Conservation (phyloP, 768 basidiomycete genomes). For the Basidioascus undulatus region DNA sequence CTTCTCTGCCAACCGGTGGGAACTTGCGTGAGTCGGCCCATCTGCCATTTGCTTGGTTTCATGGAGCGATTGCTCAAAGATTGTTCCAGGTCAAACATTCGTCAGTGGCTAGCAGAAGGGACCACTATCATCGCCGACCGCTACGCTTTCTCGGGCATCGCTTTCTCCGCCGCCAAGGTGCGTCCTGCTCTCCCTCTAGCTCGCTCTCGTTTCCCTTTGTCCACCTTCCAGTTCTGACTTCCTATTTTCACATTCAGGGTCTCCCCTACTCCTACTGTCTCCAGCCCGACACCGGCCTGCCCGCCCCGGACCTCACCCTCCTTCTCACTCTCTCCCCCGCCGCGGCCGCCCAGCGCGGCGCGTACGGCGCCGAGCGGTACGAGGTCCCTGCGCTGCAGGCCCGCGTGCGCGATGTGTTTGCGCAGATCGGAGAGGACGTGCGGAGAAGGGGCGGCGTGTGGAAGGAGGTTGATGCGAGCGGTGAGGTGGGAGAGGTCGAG, state of each 20-base stretch:
- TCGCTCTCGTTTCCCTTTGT: not conserved
- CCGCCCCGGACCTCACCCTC: constrained; percentile 63
- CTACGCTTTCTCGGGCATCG: constrained; percentile 89
- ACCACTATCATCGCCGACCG: constrained; percentile 67
- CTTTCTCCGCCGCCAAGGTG: constrained; percentile 36
- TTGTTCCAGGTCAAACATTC: constrained; percentile 26
- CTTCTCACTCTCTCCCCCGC: constrained; percentile 66
- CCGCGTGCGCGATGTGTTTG: constrained; percentile 36
- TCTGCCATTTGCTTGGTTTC: not conserved
- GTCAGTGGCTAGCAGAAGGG: constrained; percentile 32
- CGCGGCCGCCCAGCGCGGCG: constrained; percentile 30
- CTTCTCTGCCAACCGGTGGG: constrained; percentile 95
- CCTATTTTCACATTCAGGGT: constrained; percentile 14
- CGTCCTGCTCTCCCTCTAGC: constrained; percentile 1
- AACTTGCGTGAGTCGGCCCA: constrained; percentile 38
- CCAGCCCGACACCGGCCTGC: constrained; percentile 63
- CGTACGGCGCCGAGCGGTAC: constrained; percentile 15
- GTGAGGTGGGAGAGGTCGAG: constrained; percentile 27
- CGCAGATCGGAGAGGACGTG: constrained; percentile 23
- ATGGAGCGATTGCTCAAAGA: not conserved
- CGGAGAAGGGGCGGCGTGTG: not conserved
- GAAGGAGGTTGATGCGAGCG: constrained; percentile 26
- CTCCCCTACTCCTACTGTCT: constrained; percentile 64
- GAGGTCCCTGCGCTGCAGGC: constrained; percentile 49
- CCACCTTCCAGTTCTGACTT: not conserved